These are phyloP conservation scores for Cladosporium sp. DNA, from an alignment of 2,329 filamentous ascomycete species.

Conservation along the genomic window DNA sequence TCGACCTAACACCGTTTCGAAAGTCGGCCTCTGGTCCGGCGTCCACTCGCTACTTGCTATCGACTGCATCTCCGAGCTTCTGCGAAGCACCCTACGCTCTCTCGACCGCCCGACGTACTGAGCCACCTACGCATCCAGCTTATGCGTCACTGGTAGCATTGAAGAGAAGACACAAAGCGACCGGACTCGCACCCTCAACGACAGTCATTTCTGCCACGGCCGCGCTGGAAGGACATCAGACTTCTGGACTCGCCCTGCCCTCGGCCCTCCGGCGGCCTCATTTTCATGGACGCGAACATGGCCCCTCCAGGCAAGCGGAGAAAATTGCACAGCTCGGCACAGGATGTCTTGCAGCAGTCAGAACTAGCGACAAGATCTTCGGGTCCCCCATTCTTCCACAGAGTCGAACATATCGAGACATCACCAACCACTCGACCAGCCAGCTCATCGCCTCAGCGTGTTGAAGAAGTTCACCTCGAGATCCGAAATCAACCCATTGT, in stretches of 20 bases:
- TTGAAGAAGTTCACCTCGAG: constrained; percentile 21
- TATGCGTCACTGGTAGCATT: neutral
- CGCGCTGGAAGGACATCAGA: neutral
- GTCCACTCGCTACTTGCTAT: constrained; percentile 27
- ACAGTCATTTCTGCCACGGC: neutral
- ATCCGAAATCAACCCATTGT: constrained; percentile 16
- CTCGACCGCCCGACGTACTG: constrained; percentile 11
- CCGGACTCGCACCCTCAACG: neutral
- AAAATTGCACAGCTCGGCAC: constrained; percentile 18
- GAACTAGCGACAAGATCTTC: constrained; percentile 1
- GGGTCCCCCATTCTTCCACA: constrained; percentile 14
- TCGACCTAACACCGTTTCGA: constrained; percentile 8
- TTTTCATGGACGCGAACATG: constrained; percentile 24
- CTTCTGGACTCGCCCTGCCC: neutral
- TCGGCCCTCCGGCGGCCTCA: constrained; percentile 7
- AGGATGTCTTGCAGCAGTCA: constrained; percentile 8
- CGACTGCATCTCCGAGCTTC: constrained; percentile 18
- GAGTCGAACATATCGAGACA: constrained; percentile 15
- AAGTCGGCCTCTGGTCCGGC: constrained; percentile 27
- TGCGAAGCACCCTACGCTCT: constrained; percentile 22
- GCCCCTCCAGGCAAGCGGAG: constrained; percentile 28
- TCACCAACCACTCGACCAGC: neutral
- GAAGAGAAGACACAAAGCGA: neutral
- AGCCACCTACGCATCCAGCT: neutral
- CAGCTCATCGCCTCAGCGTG: constrained; percentile 16